Evolutionary conservation across 2,329 filamentous ascomycete species (phyloP).

Genomic region (Ascochyta rabiei): DNA sequence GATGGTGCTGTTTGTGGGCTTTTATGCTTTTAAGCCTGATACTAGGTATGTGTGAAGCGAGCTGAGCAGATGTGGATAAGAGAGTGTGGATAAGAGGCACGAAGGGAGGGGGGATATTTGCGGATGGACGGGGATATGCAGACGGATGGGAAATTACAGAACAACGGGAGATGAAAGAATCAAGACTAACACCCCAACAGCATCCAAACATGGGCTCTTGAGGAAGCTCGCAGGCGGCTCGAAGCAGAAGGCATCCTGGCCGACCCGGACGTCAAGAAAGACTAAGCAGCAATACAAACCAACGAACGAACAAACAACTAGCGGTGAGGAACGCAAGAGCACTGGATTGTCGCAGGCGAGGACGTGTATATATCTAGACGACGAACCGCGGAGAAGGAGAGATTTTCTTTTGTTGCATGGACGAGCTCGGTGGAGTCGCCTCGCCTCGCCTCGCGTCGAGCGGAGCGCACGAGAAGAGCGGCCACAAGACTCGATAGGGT

Average conservation of each 20-base stretch:
- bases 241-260: slow-evolving; percentile 93
- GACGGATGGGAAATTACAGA: not conserved
- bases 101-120: not conserved
- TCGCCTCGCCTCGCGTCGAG: too few species aligned
- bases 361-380: too few species aligned
- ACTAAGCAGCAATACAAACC: slow-evolving; percentile 17
- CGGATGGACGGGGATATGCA: not conserved
- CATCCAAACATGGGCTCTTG: slow-evolving; percentile 98
- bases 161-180: not conserved
- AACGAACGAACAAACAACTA: too few species aligned
- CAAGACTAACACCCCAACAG: slow-evolving; percentile 57
- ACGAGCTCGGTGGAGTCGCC: too few species aligned
- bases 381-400: too few species aligned
- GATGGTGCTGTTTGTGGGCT: slow-evolving; percentile 12
- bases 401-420: too few species aligned
- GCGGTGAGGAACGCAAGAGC: too few species aligned
- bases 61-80: not conserved
- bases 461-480: too few species aligned
- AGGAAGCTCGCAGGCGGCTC: slow-evolving; percentile 93
- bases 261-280: slow-evolving; percentile 69
- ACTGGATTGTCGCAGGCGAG: too few species aligned
- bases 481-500: too few species aligned
- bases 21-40: slow-evolving; percentile 94
- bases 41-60: slow-evolving; percentile 77
- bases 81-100: not conserved